A percentile compares a stretch with the other conserved stretches of the same genome.
phyloP scores from a whole-genome alignment of 495 filamentous ascomycete genomes.

The Hypoxylon rickii region DNA sequence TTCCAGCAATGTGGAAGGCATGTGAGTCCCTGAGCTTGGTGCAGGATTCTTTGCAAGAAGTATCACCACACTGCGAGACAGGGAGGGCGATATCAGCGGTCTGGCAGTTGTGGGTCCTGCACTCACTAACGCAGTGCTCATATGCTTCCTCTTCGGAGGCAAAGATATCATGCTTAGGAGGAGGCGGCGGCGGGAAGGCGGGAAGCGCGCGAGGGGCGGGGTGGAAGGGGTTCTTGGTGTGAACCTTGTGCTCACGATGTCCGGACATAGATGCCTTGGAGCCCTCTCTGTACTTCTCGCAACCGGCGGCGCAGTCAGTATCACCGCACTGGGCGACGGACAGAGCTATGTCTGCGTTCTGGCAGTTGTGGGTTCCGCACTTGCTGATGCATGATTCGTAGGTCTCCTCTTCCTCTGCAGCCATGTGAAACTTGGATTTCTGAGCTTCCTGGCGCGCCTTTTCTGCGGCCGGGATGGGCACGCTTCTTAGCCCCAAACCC shows the following conservation, averaged over 20 bases:
- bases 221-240: background rate
- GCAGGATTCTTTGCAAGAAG: background rate
- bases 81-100: background rate
- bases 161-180: background rate
- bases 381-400: slow-evolving; percentile 9
- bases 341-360: slow-evolving; percentile 5
- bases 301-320: slow-evolving; percentile 2
- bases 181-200: background rate
- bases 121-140: slow-evolving; percentile 7
- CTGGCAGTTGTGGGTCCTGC: slow-evolving; percentile 23
- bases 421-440: background rate
- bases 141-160: background rate
- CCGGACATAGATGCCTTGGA: background rate
- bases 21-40: background rate
- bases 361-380: slow-evolving; percentile 16
- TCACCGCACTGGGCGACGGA: slow-evolving; percentile 11
- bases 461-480: background rate
- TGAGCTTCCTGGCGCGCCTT: background rate
- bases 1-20: no score
- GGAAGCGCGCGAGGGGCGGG: background rate
- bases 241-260: background rate
- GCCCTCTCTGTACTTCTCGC: slow-evolving; percentile 4
- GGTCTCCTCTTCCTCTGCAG: background rate
- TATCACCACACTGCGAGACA: background rate
- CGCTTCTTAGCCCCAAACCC: background rate